Conservation (phyloP, 2,329 filamentous ascomycete species). For the Zopfia rhizophila region DNA sequence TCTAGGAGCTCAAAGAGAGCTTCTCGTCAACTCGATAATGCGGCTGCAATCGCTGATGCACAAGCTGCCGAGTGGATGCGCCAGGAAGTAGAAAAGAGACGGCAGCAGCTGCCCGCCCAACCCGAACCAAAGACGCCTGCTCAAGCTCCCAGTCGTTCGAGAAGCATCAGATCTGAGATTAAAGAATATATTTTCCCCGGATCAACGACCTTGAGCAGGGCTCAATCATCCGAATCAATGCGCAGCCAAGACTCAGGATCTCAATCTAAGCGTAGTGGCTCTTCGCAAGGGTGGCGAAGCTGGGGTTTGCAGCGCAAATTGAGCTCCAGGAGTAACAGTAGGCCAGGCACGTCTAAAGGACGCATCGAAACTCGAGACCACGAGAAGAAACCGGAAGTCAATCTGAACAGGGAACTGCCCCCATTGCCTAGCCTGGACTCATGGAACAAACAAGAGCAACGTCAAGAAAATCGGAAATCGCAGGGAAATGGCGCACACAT, state of each 20-base stretch:
- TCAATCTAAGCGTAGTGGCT: constrained; percentile 37
- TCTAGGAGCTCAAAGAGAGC: constrained; percentile 53
- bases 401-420: constrained; percentile 60
- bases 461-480: constrained; percentile 27
- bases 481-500: constrained; percentile 41
- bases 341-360: constrained; percentile 42
- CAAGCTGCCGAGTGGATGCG: constrained; percentile 57
- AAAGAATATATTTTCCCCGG: constrained; percentile 56
- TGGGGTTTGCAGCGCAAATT: constrained; percentile 49
- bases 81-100: constrained; percentile 53
- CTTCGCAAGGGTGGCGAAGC: constrained; percentile 49
- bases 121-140: constrained; percentile 32
- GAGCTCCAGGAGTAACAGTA: constrained; percentile 44
- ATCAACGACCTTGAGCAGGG: constrained; percentile 39
- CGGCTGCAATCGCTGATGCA: constrained; percentile 51
- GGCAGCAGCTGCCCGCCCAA: constrained; percentile 31
- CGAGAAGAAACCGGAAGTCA: constrained; percentile 45
- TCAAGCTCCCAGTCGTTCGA: constrained; percentile 47
- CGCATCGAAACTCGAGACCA: constrained; percentile 36
- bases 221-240: constrained; percentile 48
- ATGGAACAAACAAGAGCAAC: constrained; percentile 30
- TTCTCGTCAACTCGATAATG: constrained; percentile 48
- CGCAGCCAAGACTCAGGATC: constrained; percentile 21
- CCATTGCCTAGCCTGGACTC: constrained; percentile 59
- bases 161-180: constrained; percentile 52